Evolutionary conservation across 1,284 basidiomycete species (phyloP), one percentile per base, ranked within the genome.

Genomic region (Entoloma clypeatum): DNA sequence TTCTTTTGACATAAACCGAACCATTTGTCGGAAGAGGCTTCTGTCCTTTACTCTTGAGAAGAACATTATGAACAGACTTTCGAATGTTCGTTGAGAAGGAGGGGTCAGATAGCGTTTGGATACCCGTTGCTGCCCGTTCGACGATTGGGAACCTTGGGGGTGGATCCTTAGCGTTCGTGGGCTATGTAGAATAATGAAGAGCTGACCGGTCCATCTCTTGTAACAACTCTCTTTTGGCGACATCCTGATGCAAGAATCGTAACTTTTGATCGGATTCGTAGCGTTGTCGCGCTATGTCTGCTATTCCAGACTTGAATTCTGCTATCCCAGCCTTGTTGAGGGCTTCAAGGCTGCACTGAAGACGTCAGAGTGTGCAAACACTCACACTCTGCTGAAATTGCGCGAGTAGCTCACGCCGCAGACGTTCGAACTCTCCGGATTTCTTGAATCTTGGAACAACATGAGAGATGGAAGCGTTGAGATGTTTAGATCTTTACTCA

Each of bases 391-490:
- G 70, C 52, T 77, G 76, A 58, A 86, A 86, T 54, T 81, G 68
- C 7, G 69, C 54, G 39, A 87, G 59, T 14, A 88, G 63, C 54
- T 86, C 78, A 32, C 75, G 74, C 36, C 85, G 71, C 45, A 87
- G 59, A 26, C 80, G 75, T 52, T 87, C 84, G 52, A 86, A 87
- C 63, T 87, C 82, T 19, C 85, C 86, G 5, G 82, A 84, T 54
- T 81, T 81, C 60, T 87, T 86, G 68, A 86, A 87, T 51, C 84
- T 87, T 55, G 5, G 24, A 34, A 43, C 36, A 16, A n/a, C 29
- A 14, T 3, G 30, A 40, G 23, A 40, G 37, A 16, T 26, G 19
- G 31, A 25, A 16, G 13, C 1, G 18, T 7, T 14, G 3, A 19
- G 30, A 18, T 10, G 33, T 36, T 22, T 16, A 18, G 23, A 7